Base-by-base conservation (phyloP, 2,329 filamentous ascomycete species). In the Fusarium proliferatum region DNA sequence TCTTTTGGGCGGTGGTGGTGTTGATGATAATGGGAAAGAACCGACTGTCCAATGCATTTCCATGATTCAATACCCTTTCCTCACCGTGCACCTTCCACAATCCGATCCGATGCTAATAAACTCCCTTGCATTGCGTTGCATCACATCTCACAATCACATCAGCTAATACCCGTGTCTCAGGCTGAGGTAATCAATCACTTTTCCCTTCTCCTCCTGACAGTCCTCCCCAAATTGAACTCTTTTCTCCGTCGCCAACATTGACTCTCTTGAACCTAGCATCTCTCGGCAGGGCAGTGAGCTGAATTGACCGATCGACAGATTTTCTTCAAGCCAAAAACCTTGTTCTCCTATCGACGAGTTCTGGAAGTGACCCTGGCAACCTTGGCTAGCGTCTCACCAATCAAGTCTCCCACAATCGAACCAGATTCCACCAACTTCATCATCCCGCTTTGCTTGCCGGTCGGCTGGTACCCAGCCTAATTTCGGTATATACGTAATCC, bases 231-330 rank as follows among this genome's bases (percentile, higher is more conserved):
- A 15, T 19, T 52, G 17, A 36, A 52, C n/a, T 23, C 23, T 53
- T 53, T 28, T 39, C 51, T 28, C n/a, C 21, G 23, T 49, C 55
- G 55, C 55, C 42, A 58, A 58, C n/a, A 58, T 49, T 58, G 41
- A 49, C 55, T 58, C 30, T 49, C 13, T 36, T 58, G n/a, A 58
- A 58, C 28, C 55, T 58, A 58, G 55, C 23, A 26, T 53, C 34
- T 53, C 51, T 36, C 49, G 48, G 43, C 23, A 46, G 43, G 9
- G 67, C 70, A 60, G n/a, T n/a, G 45, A 39, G 48, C 65, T 75
- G 63, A 56, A 67, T 59, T 64, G 19, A 49, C 59, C 59, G 76
- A 78, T 78, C 76, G 76, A 77, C 76, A 62, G 75, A 73, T 77
- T 73, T 67, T 72, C 69, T 65, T 75, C 71, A 76, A 69, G 43